These are phyloP conservation scores for Ascochyta koolunga DNA, from an alignment of 2,329 filamentous ascomycete species.

Conservation along the genomic window DNA sequence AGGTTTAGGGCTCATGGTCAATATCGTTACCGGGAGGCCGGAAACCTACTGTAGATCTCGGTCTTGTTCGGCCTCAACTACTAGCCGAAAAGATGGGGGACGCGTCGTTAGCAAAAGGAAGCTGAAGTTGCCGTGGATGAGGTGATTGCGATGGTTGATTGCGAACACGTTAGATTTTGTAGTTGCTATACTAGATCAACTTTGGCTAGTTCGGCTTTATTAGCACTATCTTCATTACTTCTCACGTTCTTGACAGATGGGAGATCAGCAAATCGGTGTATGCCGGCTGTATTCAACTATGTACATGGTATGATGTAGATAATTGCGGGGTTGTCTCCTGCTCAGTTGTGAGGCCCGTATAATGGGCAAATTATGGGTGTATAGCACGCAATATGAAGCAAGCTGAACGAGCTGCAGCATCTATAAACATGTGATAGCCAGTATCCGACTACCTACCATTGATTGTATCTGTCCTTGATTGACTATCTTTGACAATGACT, in stretches of 20 bases:
- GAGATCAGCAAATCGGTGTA: conserved; percentile 7
- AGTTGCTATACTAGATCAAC: background rate
- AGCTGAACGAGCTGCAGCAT: background rate
- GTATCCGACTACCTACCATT: too few species aligned
- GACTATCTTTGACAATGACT: conserved; percentile 7
- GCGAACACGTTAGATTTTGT: background rate
- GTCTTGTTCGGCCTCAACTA: background rate
- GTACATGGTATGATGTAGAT: background rate
- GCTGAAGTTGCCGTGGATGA: conserved; percentile 3
- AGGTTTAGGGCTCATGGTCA: background rate
- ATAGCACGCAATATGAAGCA: conserved; percentile 17
- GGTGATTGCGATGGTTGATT: conserved; percentile 10
- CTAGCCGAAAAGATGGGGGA: too few species aligned
- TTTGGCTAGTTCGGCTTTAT: background rate
- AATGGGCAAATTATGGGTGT: conserved; percentile 5
- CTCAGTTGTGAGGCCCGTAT: background rate
- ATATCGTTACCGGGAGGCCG: background rate
- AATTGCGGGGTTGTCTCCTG: background rate
- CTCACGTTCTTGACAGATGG: background rate
- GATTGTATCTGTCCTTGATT: too few species aligned
- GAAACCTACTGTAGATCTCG: background rate
- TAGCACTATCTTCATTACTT: background rate
- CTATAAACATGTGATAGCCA: background rate
- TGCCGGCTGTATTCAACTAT: background rate
- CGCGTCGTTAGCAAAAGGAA: background rate